Conservation (phyloP, 257 asterid genomes). For the Solanum peruvianum region DNA sequence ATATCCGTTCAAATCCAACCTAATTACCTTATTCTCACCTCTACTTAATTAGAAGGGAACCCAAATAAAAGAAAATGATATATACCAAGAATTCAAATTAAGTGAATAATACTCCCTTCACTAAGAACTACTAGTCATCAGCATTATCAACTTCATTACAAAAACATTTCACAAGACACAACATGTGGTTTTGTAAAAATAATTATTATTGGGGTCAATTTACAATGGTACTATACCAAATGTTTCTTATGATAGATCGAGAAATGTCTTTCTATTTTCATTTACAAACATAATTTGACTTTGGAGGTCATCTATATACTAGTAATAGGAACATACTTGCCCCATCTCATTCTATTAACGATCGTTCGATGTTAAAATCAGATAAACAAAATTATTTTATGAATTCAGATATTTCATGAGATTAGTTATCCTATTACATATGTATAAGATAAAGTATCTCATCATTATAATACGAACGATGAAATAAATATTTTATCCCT, state of each 20-base stretch:
- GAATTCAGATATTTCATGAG: accelerated
- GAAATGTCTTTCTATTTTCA: constrained; percentile 1
- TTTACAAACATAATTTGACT: not conserved
- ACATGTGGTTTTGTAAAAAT: constrained; percentile 15
- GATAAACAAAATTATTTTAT: not conserved
- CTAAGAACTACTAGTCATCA: not conserved
- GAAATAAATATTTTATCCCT: no score
- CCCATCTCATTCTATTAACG: not conserved
- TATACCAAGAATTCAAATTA: not conserved
- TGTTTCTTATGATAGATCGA: not conserved
- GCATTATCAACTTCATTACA: not conserved
- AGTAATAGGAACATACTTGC: not conserved
- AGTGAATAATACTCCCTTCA: not conserved
- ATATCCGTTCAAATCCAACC: not conserved
- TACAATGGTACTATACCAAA: not conserved
- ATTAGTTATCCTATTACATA: no score
- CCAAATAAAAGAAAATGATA: not conserved
- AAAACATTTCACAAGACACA: constrained; percentile 4
- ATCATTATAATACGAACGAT: no score
- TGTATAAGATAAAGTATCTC: no score
- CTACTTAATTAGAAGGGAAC: not conserved
- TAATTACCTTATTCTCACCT: not conserved
- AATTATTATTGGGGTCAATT: not conserved
- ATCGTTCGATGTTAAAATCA: not conserved
- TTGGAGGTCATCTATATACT: not conserved